Base-by-base conservation (phyloP, 1,284 basidiomycete species). In the Ustilago esculenta region DNA sequence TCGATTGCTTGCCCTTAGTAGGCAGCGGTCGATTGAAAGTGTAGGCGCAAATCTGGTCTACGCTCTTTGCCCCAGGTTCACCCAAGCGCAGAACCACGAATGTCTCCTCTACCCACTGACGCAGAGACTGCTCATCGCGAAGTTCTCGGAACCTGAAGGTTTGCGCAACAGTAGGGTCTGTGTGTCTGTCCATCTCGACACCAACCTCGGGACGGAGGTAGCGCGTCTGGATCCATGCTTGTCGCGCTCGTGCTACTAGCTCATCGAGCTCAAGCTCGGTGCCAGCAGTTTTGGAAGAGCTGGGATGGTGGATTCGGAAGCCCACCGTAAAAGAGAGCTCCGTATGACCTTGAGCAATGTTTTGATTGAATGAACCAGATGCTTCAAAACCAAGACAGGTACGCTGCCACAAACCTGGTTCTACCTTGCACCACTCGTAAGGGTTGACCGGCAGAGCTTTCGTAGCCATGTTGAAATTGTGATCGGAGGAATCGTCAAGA, bases 321-420 rank as follows among this genome's bases (percentile, higher is more conserved):
- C 27, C 36, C 2, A 18, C 12, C 5, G 27, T 11, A 30, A 61
- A 21, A 9, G 68, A 63, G 1, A 71, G 68, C 65, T 71, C 68
- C 1, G 68, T 71, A 25, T 71, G 68, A 7, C 68, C 68, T 30
- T 67, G 17, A 18, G 56, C 53, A 23, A 71, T 53, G 37, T 71
- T 71, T 29, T 71, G 34, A 47, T 71, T 71, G 61, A 56, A 71
- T 5, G 63, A 56, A 5, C 64, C 68, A 12, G 68, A 61, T 2
- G 50, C 57, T 37, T 71, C 68, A n/a, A 57, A 53, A 7, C 68
- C 68, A 12, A 60, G 32, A 21, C 68, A 71, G 23, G 45, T 40
- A 14, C 68, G 63, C n/a, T 32, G 46, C 52, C 46, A 71, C 10
- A 71, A 44, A 25, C 49, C 51, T n/a, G 21, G 23, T 12, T 35